Percentiles rank a stretch among this genome's conserved stretches.
These are phyloP conservation scores for Didymosphaeria variabile DNA, from an alignment of 2,329 filamentous ascomycete genomes.

Conservation along the genomic window DNA sequence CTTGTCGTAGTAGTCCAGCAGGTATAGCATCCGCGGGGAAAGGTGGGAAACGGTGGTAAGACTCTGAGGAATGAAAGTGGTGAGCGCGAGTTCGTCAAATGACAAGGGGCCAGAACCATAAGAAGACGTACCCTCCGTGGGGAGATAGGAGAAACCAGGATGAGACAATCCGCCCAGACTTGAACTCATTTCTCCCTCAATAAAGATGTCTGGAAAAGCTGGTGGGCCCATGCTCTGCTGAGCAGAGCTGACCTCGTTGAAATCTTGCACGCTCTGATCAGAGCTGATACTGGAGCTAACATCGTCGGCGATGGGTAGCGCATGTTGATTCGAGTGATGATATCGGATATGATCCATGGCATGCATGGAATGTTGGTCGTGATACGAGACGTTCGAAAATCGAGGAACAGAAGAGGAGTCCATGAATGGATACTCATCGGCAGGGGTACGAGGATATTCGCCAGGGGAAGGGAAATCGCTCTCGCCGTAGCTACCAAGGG, in stretches of 20 bases:
- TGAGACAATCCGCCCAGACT: conserved; percentile 47
- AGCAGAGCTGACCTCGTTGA: conserved; percentile 49
- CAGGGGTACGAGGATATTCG: conserved; percentile 58
- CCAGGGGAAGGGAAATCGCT: conserved; percentile 58
- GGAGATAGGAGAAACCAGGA: conserved; percentile 51
- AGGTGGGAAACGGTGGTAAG: conserved; percentile 65
- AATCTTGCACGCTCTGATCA: conserved; percentile 56
- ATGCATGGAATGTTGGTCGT: conserved; percentile 47
- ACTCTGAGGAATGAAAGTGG: conserved; percentile 54
- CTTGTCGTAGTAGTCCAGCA: conserved; percentile 93
- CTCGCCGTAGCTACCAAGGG: conserved; percentile 58
- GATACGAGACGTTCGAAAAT: conserved; percentile 43
- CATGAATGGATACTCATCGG: conserved; percentile 53
- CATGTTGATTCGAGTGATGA: conserved; percentile 46
- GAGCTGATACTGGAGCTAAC: conserved; percentile 58
- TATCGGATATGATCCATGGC: conserved; percentile 51
- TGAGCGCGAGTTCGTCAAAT: conserved; percentile 51
- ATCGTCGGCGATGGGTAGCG: conserved; percentile 50
- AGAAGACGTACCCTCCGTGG: conserved; percentile 53
- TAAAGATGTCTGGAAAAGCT: conserved; percentile 50
- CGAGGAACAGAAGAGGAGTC: conserved; percentile 19
- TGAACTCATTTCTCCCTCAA: conserved; percentile 50
- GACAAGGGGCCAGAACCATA: conserved; percentile 49
- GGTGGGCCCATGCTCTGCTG: conserved; percentile 47
- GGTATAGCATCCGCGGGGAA: conserved; percentile 82